Evolutionary conservation across 208 protist species (phyloP).

Genomic region (Zelonia costaricensis): DNA sequence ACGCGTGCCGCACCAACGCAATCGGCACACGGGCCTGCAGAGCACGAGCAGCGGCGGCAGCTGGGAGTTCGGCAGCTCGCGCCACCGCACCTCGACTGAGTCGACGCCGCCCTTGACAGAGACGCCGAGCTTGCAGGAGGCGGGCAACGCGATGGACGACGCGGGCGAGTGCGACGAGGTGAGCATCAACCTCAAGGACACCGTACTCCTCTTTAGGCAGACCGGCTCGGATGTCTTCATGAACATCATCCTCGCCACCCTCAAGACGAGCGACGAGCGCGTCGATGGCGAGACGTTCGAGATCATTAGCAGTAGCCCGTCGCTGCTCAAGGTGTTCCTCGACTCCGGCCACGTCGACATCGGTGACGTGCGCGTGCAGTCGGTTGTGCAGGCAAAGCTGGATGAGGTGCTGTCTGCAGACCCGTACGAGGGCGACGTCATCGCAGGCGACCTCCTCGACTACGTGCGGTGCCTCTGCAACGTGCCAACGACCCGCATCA

Average conservation of each 20-base stretch:
- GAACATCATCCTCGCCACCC: constrained; percentile 85
- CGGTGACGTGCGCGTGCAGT: constrained; percentile 54
- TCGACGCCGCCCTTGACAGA: constrained; percentile 3
- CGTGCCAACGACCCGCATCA: constrained; percentile 59
- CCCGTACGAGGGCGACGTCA: constrained; percentile 37
- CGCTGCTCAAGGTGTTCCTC: constrained; percentile 64
- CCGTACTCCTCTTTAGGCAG: constrained; percentile 69
- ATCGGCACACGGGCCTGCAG: no score
- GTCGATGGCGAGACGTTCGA: constrained; percentile 66
- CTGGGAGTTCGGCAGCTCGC: constrained; percentile 29
- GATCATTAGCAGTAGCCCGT: constrained; percentile 48
- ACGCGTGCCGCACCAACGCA: no score
- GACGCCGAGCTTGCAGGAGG: constrained; percentile 12
- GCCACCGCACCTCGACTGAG: constrained; percentile 7
- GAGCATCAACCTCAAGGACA: constrained; percentile 72
- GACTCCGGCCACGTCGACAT: constrained; percentile 63
- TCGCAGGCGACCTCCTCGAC: constrained; percentile 51
- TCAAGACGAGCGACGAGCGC: constrained; percentile 51
- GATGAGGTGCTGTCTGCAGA: constrained; percentile 50
- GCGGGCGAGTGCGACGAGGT: constrained; percentile 30
- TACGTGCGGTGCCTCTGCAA: constrained; percentile 69
- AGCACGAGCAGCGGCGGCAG: constrained; percentile 10
- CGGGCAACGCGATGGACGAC: background rate
- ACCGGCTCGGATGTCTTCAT: constrained; percentile 71
- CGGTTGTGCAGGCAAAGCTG: constrained; percentile 76